Evolutionary conservation across 2,329 filamentous ascomycete genomes (phyloP), one percentile per base, ranked within the genome.

Genomic region (Phaeophleospora eucalypticola): DNA sequence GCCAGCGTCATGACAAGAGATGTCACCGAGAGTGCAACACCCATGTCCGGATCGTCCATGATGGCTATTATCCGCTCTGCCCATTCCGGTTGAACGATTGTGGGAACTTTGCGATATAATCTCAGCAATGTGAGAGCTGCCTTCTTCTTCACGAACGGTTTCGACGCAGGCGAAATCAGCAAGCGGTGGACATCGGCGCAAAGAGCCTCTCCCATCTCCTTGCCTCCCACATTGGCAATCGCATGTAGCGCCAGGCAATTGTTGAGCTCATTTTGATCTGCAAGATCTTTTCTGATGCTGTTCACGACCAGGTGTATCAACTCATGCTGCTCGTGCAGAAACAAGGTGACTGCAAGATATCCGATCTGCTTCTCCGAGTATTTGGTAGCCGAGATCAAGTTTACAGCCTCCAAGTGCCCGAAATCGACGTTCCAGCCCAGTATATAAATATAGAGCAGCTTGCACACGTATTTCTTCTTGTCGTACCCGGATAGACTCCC

Each of bases 401-500:
- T 97, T 65, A 98, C 91, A 27, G 94, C 94, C 73, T 98, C 93
- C 58, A 98, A 82, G 67, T 98, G 93, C 46, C 93, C 93, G 69
- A 98, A 98, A 69, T 97, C 94, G 71, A 98, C 91, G 68, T 98
- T 91, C 86, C 93, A 98, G 40, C 93, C 93, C 56, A 98, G 81
- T 51, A 98, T 98, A 70, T 98, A 98, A 63, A 98, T 97, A 70
- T 98, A 98, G 52, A 98, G 78, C 58, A 98, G 82, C 83, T 98
- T 98, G 87, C 93, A 98, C 58, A 98, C 93, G 68, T 98, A 98
- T 86, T 98, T 98, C 80, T 98, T 98, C 78, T 94, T 96, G 76
- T 96, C 89, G 67, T 98, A 98, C 57, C 93, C 94, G 66, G 86
- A 95, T 48, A 98, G 75, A 65, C 80, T 93, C 56, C 65, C 72